phyloP scores from a whole-genome alignment of 1,284 basidiomycete genomes.

The Phellopilus nigrolimitatus region DNA sequence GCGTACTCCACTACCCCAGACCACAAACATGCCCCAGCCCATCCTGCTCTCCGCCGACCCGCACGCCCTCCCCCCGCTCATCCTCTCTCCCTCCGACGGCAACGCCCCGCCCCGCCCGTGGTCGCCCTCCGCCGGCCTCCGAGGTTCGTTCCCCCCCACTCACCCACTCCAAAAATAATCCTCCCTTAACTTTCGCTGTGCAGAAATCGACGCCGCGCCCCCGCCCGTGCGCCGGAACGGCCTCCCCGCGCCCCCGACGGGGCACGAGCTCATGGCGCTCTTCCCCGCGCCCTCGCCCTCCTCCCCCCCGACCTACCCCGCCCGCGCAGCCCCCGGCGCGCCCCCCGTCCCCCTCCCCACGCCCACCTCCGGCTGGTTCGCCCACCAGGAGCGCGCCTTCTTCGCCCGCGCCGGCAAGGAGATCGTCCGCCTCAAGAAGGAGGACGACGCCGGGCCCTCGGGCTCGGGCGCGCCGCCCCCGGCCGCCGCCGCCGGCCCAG shows the following conservation, averaged over 20 bases:
- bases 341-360: constrained; percentile 22
- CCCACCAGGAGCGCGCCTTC: constrained; percentile 67
- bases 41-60: constrained; percentile 8
- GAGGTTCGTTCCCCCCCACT: constrained; percentile 4
- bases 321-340: background rate
- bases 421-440: constrained; percentile 51
- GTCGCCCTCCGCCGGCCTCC: constrained; percentile 13
- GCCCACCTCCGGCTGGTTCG: constrained; percentile 65
- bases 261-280: constrained; percentile 76
- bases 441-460: background rate
- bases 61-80: constrained; percentile 11
- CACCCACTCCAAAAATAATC: background rate
- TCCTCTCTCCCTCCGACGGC: constrained; percentile 6
- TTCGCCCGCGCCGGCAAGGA: constrained; percentile 70
- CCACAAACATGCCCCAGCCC: constrained; percentile 7
- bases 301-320: constrained; percentile 38
- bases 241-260: constrained; percentile 62
- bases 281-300: constrained; percentile 65
- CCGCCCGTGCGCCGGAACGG: constrained; percentile 7
- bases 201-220: constrained; percentile 8
- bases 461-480: background rate
- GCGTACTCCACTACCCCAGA: no score
- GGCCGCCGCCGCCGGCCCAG: background rate
- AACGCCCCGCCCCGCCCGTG: constrained; percentile 3
- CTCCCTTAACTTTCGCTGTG: background rate